phyloP scores from a whole-genome alignment of 129 eudicot species.

The Arctium lappa region DNA sequence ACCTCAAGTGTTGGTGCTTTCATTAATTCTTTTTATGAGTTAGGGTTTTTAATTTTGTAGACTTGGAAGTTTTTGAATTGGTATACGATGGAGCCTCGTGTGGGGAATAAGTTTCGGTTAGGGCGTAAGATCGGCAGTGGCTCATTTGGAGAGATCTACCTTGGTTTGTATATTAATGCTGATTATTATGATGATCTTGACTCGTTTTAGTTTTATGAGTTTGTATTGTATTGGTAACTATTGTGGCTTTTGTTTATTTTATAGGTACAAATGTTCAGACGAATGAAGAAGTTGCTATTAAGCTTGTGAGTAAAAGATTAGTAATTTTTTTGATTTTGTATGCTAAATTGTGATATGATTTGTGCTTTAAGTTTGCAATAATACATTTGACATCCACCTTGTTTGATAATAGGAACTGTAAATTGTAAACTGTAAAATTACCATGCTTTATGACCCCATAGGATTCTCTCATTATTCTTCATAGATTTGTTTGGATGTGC shows the following conservation, averaged over 20 bases:
- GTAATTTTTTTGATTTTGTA: neutral
- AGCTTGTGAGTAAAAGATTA: slow-evolving; percentile 66
- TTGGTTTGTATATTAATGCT: slow-evolving; percentile 44
- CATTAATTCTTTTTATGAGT: neutral
- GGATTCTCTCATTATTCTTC: neutral
- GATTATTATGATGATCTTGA: neutral
- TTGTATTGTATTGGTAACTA: slow-evolving; percentile 12
- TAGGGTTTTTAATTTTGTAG: slow-evolving; percentile 25
- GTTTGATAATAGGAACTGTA: neutral
- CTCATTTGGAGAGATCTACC: slow-evolving; percentile 97
- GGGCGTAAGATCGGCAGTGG: slow-evolving; percentile 97
- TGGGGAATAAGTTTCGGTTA: slow-evolving; percentile 86
- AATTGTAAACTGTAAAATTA: neutral
- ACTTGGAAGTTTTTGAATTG: slow-evolving; percentile 3
- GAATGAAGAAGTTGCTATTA: slow-evolving; percentile 94
- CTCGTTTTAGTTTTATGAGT: neutral
- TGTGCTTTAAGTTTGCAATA: neutral
- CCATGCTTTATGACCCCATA: neutral
- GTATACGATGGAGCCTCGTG: slow-evolving; percentile 80
- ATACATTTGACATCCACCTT: neutral
- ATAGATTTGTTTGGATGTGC: neutral
- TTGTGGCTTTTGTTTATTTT: slow-evolving; percentile 4
- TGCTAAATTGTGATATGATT: neutral
- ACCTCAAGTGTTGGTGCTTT: neutral
- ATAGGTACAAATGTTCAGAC: slow-evolving; percentile 94